Evolutionary conservation across 495 filamentous ascomycete species (phyloP).

Genomic region (Lineolata rhizophorae): DNA sequence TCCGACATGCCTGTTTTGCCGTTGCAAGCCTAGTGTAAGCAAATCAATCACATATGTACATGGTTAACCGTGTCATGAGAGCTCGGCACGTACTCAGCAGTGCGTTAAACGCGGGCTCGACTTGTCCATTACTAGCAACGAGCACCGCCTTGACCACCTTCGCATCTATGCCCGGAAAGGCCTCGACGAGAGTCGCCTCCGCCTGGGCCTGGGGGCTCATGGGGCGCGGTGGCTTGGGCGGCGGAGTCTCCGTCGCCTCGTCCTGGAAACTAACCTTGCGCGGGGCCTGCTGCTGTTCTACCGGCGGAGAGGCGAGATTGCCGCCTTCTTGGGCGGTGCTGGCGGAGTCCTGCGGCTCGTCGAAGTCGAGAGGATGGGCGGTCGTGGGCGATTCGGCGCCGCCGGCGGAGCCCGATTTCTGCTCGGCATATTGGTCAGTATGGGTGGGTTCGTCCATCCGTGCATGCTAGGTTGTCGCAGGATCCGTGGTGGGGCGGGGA

Average conservation of each 20-base stretch:
- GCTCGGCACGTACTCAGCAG: slow-evolving; percentile 41
- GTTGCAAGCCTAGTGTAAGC: too few species aligned
- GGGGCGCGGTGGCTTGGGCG: slow-evolving; percentile 77
- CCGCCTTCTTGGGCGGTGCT: slow-evolving; percentile 19
- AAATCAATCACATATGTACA: too few species aligned
- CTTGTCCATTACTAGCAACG: slow-evolving; percentile 58
- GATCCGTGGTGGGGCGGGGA: neutral
- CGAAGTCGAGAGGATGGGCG: slow-evolving; percentile 61
- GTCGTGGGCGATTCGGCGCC: slow-evolving; percentile 65
- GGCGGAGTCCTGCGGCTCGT: slow-evolving; percentile 48
- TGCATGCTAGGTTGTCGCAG: too few species aligned
- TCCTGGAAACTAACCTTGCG: slow-evolving; percentile 19
- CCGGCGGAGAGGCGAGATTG: slow-evolving; percentile 11
- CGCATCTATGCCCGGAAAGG: slow-evolving; percentile 68
- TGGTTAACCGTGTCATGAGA: slow-evolving; percentile 3
- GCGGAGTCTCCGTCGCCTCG: slow-evolving; percentile 28
- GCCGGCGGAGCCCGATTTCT: neutral
- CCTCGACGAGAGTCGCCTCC: slow-evolving; percentile 75
- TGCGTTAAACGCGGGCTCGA: slow-evolving; percentile 93
- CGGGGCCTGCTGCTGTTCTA: slow-evolving; percentile 16
- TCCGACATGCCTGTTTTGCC: slow-evolving; percentile 90
- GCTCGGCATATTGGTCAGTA: too few species aligned
- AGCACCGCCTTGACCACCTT: slow-evolving; percentile 76
- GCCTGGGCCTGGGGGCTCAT: slow-evolving; percentile 60
- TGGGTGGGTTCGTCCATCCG: too few species aligned